phyloP scores from a whole-genome alignment of 768 basidiomycete species.

The Trametes cubensis region DNA sequence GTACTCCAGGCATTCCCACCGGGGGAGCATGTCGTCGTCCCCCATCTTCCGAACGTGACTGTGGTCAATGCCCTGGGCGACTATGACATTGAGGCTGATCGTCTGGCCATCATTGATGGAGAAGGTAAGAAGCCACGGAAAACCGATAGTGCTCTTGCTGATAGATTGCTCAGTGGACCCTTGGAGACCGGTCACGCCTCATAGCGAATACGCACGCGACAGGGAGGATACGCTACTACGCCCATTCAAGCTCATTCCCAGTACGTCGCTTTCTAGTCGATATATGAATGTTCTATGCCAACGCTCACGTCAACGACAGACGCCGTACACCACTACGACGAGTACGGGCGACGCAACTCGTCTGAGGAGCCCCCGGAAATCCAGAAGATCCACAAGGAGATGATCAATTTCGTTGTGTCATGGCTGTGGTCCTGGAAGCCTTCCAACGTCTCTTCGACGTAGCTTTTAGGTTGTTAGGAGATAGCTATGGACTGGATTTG shows the following conservation, averaged over 20 bases:
- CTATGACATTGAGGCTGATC: conserved; percentile 77
- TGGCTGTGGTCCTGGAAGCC: conserved; percentile 62
- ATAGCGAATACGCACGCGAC: conserved; percentile 69
- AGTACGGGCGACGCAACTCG: conserved; percentile 71
- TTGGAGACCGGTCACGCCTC: conserved; percentile 87
- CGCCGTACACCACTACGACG: conserved; percentile 75
- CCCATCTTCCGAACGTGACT: conserved; percentile 74
- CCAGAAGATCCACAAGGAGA: conserved; percentile 76
- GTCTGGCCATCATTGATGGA: conserved; percentile 87
- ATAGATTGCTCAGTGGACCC: conserved; percentile 65
- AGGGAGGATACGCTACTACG: conserved; percentile 70
- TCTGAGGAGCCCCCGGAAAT: conserved; percentile 76
- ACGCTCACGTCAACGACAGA: conserved; percentile 38
- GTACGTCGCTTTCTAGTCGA: conserved; percentile 46
- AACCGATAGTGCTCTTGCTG: background rate
- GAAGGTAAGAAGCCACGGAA: conserved; percentile 51
- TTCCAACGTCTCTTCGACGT: background rate
- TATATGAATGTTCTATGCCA: background rate
- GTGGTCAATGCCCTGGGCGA: conserved; percentile 85
- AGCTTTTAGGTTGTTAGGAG: background rate
- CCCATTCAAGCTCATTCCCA: conserved; percentile 87
- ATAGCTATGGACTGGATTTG: background rate
- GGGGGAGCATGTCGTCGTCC: conserved; percentile 74
- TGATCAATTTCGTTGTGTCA: conserved; percentile 72
- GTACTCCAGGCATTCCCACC: conserved; percentile 66